These are phyloP conservation scores for Cyclospora cayetanensis DNA, from an alignment of 169 alveolate genomes.

Conservation along the genomic window DNA sequence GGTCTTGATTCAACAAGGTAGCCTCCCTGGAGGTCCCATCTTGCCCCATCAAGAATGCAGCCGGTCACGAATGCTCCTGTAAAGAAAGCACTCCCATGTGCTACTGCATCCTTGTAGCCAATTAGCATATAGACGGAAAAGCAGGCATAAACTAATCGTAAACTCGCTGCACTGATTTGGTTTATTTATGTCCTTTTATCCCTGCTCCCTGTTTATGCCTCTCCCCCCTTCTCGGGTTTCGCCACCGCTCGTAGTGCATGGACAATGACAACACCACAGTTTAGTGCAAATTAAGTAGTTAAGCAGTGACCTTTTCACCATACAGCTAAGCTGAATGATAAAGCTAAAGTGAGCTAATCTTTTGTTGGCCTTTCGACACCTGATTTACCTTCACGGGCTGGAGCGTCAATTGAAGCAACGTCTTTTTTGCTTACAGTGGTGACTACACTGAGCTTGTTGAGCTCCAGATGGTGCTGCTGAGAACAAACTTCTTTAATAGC, in stretches of 20 bases:
- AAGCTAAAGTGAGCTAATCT: no score
- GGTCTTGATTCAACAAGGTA: constrained; percentile 93
- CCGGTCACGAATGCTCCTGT: constrained; percentile 73
- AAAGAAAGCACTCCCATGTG: background rate
- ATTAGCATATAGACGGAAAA: background rate
- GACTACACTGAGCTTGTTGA: constrained; percentile 92
- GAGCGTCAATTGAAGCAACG: constrained; percentile 88
- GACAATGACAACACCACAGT: no score
- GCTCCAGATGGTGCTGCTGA: constrained; percentile 90
- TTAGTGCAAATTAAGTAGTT: no score
- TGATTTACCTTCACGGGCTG: constrained; percentile 91
- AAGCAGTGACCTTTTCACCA: no score
- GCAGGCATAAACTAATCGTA: background rate
- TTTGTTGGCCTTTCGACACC: no score
- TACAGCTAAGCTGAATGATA: no score
- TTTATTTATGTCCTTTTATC: background rate
- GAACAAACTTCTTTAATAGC: constrained; percentile 96
- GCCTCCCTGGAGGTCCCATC: constrained; percentile 87
- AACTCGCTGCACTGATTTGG: background rate
- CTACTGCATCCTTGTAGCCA: background rate
- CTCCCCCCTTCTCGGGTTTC: background rate
- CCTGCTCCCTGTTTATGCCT: background rate
- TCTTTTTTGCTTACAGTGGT: constrained; percentile 94
- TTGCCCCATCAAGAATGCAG: constrained; percentile 76
- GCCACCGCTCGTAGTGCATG: no score